Evolutionary conservation across 1,284 basidiomycete genomes (phyloP).

Genomic region (Cerioporus squamosus): DNA sequence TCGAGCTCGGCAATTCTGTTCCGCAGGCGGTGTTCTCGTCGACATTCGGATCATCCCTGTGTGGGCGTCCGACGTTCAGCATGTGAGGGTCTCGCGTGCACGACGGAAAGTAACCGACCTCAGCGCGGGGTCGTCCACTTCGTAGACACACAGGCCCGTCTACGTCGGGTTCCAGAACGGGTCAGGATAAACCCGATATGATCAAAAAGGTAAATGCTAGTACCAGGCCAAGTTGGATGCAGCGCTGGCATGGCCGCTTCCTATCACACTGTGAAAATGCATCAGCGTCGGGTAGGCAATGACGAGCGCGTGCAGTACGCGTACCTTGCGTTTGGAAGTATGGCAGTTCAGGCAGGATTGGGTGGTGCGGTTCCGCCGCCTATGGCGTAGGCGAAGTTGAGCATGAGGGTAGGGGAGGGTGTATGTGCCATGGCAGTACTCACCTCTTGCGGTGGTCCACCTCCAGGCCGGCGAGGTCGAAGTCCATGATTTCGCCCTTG

Average conservation of each 20-base stretch:
- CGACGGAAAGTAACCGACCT: conserved; percentile 47
- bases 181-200: conserved; percentile 20
- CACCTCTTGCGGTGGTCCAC: conserved; percentile 60
- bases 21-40: conserved; percentile 84
- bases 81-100: conserved; percentile 3
- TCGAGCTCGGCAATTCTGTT: conserved; percentile 90
- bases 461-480: conserved; percentile 63
- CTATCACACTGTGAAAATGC: conserved; percentile 64
- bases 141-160: conserved; percentile 92
- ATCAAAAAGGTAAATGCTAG: conserved; percentile 23
- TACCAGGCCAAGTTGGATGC: conserved; percentile 82
- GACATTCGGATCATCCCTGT: conserved; percentile 81
- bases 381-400: conserved; percentile 24
- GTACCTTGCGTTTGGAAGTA: conserved; percentile 88
- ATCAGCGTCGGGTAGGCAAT: not conserved
- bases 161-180: conserved; percentile 32
- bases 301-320: conserved; percentile 25
- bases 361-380: conserved; percentile 86
- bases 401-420: not conserved
- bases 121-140: conserved; percentile 86
- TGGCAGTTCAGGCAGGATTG: conserved; percentile 91
- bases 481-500: conserved; percentile 70
- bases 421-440: conserved; percentile 9
- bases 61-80: conserved; percentile 4
- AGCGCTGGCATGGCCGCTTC: conserved; percentile 85